These are phyloP conservation scores for Hemisphaericaspora xylanilytica DNA, from an alignment of 1,139 yeast species.

Conservation along the genomic window DNA sequence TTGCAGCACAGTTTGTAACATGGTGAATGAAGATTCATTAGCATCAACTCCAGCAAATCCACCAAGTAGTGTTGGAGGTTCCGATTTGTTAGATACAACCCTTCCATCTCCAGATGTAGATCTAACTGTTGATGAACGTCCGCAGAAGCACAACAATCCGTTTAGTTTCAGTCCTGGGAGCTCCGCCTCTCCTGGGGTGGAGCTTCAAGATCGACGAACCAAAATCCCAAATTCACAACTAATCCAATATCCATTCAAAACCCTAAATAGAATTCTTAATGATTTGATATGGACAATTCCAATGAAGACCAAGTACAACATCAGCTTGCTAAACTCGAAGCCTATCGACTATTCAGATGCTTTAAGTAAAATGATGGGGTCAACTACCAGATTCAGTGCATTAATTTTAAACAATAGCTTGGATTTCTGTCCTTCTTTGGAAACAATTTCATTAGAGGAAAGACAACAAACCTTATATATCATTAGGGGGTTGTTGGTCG, in stretches of 20 bases:
- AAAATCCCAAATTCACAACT: constrained; percentile 14
- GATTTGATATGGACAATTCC: constrained; percentile 52
- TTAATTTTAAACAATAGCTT: constrained; percentile 35
- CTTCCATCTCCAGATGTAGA: background rate
- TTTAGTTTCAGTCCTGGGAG: background rate
- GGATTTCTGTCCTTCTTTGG: constrained; percentile 30
- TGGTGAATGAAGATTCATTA: constrained; percentile 1
- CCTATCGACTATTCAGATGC: constrained; percentile 37
- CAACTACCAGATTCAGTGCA: constrained; percentile 19
- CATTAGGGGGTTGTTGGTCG: constrained; percentile 34
- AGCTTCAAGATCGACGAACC: constrained; percentile 11
- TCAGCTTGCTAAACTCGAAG: constrained; percentile 27
- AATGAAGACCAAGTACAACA: constrained; percentile 18
- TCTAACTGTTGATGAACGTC: background rate
- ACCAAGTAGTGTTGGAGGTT: background rate
- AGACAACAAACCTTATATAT: constrained; percentile 23
- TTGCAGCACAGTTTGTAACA: background rate
- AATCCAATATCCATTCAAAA: constrained; percentile 47
- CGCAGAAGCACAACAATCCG: constrained; percentile 3
- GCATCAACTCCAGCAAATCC: constrained; percentile 3
- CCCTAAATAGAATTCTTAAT: constrained; percentile 63
- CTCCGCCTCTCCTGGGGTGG: background rate
- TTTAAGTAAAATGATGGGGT: constrained; percentile 21
- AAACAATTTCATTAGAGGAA: constrained; percentile 20
- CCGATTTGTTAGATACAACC: background rate